These are phyloP conservation scores for Carallia pectinifolia DNA, from an alignment of 345 rosid species.

Conservation along the genomic window DNA sequence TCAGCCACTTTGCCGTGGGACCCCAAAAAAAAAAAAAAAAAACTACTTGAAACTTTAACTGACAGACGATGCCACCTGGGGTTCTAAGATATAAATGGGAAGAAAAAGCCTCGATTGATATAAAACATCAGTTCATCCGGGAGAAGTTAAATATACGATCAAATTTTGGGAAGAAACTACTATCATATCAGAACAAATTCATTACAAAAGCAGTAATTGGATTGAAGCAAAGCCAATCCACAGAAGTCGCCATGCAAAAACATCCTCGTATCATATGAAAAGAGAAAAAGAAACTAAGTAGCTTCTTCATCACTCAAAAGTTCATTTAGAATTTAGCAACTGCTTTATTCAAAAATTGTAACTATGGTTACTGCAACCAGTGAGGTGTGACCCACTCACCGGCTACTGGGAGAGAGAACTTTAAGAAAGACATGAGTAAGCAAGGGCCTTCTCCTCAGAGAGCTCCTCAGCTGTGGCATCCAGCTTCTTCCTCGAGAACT, in stretches of 20 bases:
- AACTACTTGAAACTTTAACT: too few relatives aligned
- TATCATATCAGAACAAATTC: too few relatives aligned
- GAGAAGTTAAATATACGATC: too few relatives aligned
- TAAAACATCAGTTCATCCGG: too few relatives aligned
- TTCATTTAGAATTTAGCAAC: slow-evolving; percentile 15
- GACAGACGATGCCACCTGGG: too few relatives aligned
- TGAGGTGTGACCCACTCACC: slow-evolving; percentile 4
- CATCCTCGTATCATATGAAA: not conserved
- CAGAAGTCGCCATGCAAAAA: not conserved
- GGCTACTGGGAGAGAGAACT: not conserved
- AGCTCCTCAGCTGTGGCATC: slow-evolving; percentile 87
- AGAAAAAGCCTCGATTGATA: too few relatives aligned
- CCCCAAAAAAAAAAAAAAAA: too few relatives aligned
- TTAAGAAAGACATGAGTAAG: slow-evolving; percentile 91
- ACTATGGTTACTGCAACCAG: not conserved
- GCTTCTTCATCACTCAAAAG: slow-evolving; percentile 11
- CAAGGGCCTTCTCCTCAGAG: slow-evolving; percentile 87
- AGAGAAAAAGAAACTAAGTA: not conserved
- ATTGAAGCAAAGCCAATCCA: too few relatives aligned
- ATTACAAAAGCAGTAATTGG: too few relatives aligned
- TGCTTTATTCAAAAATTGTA: slow-evolving; percentile 39
- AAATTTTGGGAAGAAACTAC: too few relatives aligned
- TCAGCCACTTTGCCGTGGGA: too few relatives aligned
- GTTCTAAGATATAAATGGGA: too few relatives aligned
- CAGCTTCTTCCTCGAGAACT: slow-evolving; percentile 92